phyloP scores from a whole-genome alignment of 2,329 filamentous ascomycete genomes.

The Fusarium xyrophilum region DNA sequence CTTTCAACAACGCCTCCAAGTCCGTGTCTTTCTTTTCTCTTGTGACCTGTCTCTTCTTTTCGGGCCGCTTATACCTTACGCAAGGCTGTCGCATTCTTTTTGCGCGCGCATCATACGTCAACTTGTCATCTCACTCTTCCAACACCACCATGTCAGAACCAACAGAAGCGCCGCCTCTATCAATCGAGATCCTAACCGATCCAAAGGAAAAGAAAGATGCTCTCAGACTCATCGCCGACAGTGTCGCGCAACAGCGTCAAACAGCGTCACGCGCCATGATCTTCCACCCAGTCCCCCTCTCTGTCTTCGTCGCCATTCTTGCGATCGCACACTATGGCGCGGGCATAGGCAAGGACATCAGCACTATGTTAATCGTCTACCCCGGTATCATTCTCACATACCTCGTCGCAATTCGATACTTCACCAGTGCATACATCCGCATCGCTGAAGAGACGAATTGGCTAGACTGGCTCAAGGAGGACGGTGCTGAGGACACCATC shows the following conservation, averaged over 20 bases:
- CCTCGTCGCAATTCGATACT: constrained; percentile 66
- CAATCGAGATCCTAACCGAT: constrained; percentile 60
- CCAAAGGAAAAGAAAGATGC: constrained; percentile 69
- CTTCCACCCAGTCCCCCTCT: constrained; percentile 63
- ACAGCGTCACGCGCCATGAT: constrained; percentile 68
- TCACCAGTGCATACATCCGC: constrained; percentile 67
- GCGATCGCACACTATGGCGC: constrained; percentile 53
- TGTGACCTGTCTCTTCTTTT: not conserved
- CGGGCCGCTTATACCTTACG: not conserved
- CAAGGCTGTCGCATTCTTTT: not conserved
- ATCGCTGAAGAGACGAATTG: constrained; percentile 68
- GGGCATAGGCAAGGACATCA: constrained; percentile 55
- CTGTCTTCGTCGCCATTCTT: constrained; percentile 51
- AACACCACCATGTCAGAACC: constrained; percentile 10
- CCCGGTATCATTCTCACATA: constrained; percentile 68
- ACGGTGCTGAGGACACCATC: constrained; percentile 58
- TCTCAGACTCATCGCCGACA: constrained; percentile 78
- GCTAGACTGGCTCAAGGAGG: constrained; percentile 61
- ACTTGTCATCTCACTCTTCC: not conserved
- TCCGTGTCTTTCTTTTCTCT: not conserved
- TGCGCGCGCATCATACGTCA: not conserved
- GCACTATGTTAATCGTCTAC: constrained; percentile 61
- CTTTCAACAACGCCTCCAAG: not conserved
- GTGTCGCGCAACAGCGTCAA: constrained; percentile 82
- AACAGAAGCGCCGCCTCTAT: constrained; percentile 63